Conservation (phyloP, 2,329 filamentous ascomycete species). For the Nemania sp. region DNA sequence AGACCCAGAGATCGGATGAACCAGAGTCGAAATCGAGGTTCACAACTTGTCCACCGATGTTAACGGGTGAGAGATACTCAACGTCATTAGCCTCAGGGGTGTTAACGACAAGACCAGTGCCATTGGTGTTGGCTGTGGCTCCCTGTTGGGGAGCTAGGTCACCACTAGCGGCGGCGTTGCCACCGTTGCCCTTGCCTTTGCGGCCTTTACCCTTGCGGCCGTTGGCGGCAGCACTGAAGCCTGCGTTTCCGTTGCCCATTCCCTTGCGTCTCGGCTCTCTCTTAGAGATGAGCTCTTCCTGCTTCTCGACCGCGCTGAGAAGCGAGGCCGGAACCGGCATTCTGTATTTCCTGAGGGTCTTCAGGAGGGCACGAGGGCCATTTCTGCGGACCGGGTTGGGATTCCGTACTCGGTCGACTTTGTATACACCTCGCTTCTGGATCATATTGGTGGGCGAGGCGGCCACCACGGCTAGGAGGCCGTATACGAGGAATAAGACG, state of each 20-base stretch:
- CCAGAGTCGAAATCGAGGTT: slow-evolving; percentile 54
- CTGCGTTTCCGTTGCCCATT: slow-evolving; percentile 33
- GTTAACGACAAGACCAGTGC: slow-evolving; percentile 45
- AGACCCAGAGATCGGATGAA: slow-evolving; percentile 54
- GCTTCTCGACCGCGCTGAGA: slow-evolving; percentile 39
- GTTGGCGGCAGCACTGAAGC: slow-evolving; percentile 8
- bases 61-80: slow-evolving; percentile 52
- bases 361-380: slow-evolving; percentile 49
- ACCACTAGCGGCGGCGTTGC: slow-evolving; percentile 21
- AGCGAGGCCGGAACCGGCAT: slow-evolving; percentile 49
- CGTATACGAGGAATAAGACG: slow-evolving; percentile 44
- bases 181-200: slow-evolving; percentile 14
- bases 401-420: slow-evolving; percentile 50
- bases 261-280: slow-evolving; percentile 43
- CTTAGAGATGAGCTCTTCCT: slow-evolving; percentile 48
- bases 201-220: slow-evolving; percentile 31
- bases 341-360: slow-evolving; percentile 51
- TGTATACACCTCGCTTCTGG: slow-evolving; percentile 51
- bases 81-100: slow-evolving; percentile 49
- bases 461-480: slow-evolving; percentile 46
- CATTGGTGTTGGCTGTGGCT: slow-evolving; percentile 39
- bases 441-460: slow-evolving; percentile 45
- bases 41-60: slow-evolving; percentile 51
- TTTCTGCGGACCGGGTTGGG: slow-evolving; percentile 49
- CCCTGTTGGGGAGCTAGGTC: slow-evolving; percentile 33